A percentile compares a stretch with the other conserved stretches of the same genome.
Conservation (phyloP, 2,329 filamentous ascomycete species). For the Sarocladium oryzae region DNA sequence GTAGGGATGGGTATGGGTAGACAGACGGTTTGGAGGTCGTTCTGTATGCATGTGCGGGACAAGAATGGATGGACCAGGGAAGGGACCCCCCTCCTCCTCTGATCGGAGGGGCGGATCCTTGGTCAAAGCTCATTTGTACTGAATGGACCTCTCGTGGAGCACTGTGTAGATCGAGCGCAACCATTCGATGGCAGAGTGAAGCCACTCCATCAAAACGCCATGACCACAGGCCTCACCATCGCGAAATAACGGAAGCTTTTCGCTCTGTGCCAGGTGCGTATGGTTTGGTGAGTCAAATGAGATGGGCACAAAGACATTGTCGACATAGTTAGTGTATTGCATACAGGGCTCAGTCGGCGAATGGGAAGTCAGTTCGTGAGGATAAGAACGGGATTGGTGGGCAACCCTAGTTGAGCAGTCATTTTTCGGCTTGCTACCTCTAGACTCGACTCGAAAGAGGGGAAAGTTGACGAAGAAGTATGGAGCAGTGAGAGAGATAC, state of each 20-base stretch:
- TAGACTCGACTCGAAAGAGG: background rate
- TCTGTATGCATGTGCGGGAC: conserved; percentile 4
- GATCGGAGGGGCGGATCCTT: background rate
- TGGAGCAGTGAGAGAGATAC: background rate
- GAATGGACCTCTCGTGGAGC: no score
- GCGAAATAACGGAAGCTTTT: background rate
- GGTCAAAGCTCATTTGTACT: background rate
- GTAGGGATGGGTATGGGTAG: background rate
- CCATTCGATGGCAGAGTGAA: background rate
- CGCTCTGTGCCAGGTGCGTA: background rate
- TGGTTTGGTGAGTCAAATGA: background rate
- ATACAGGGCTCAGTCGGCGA: background rate
- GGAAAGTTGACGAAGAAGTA: background rate
- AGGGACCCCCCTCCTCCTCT: background rate
- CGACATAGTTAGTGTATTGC: background rate
- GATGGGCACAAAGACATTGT: background rate
- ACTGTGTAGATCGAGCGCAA: background rate
- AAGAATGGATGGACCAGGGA: conserved; percentile 1
- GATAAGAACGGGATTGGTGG: conserved; percentile 1
- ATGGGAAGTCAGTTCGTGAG: background rate
- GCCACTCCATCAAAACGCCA: background rate
- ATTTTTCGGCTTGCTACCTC: background rate
- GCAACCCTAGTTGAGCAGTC: conserved; percentile 4
- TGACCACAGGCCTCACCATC: background rate
- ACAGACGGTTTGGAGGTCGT: background rate